Conservation (phyloP, 345 rosid species). For the Mallotus nudiflorus region DNA sequence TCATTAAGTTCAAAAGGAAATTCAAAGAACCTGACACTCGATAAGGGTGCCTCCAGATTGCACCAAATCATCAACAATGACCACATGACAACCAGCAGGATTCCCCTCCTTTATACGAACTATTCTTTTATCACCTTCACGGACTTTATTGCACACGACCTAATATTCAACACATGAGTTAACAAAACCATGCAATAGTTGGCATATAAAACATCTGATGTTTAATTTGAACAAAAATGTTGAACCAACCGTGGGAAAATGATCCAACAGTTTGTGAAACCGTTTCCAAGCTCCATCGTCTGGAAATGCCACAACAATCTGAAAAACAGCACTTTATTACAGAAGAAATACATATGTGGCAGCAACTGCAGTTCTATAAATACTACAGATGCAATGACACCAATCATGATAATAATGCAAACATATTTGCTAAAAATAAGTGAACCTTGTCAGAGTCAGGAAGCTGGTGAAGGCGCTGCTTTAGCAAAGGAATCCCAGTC, state of each 20-base stretch:
- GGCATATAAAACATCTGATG: background rate
- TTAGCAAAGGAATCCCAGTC: slow-evolving; percentile 91
- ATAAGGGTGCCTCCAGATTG: slow-evolving; percentile 98
- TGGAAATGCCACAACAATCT: slow-evolving; percentile 93
- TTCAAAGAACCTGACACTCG: slow-evolving; percentile 80
- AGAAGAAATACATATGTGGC: background rate
- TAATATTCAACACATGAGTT: slow-evolving; percentile 34
- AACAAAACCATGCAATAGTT: slow-evolving; percentile 12
- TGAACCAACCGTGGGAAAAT: slow-evolving; percentile 71
- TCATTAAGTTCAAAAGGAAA: background rate
- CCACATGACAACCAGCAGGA: slow-evolving; percentile 86
- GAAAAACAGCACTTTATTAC: background rate
- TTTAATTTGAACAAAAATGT: background rate
- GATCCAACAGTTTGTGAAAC: slow-evolving; percentile 86
- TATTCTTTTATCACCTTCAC: slow-evolving; percentile 90
- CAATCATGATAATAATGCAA: slow-evolving; percentile 1
- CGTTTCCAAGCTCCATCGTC: slow-evolving; percentile 99
- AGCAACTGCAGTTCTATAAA: background rate
- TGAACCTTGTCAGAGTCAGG: slow-evolving; percentile 66
- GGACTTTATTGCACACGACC: slow-evolving; percentile 97
- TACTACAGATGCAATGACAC: background rate
- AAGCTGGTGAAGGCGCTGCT: slow-evolving; percentile 79
- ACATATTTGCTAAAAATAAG: slow-evolving; percentile 4
- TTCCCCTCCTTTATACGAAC: slow-evolving; percentile 93
- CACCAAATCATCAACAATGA: slow-evolving; percentile 93